These are phyloP conservation scores for Truncatella angustata DNA, from an alignment of 2,329 filamentous ascomycete species.

Conservation along the genomic window DNA sequence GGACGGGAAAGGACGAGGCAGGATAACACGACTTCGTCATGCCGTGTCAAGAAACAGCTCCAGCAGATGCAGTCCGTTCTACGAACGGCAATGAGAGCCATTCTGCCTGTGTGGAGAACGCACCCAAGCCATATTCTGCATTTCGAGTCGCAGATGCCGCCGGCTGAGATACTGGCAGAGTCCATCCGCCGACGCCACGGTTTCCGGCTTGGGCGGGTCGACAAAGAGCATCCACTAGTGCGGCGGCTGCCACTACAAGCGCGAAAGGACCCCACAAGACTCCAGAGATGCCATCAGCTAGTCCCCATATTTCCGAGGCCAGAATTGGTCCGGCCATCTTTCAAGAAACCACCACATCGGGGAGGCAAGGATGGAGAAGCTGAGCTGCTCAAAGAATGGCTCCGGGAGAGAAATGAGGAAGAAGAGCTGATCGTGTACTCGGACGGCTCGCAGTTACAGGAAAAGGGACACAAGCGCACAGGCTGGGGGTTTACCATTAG, in stretches of 20 bases:
- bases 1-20: too few relatives aligned
- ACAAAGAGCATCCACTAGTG: neutral
- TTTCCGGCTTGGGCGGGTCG: neutral
- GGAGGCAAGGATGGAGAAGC: neutral
- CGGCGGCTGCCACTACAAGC: neutral
- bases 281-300: neutral
- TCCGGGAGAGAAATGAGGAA: neutral
- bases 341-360: neutral
- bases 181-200: neutral
- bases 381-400: neutral
- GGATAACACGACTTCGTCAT: too few relatives aligned
- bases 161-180: neutral
- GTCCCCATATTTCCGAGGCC: neutral
- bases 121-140: too few relatives aligned
- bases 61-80: too few relatives aligned
- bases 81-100: too few relatives aligned
- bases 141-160: neutral
- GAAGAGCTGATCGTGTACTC: neutral
- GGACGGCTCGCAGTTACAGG: neutral
- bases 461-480: neutral
- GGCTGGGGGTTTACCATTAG: neutral
- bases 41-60: too few relatives aligned
- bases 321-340: neutral
- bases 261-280: neutral
- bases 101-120: too few relatives aligned